phyloP scores from a whole-genome alignment of 768 basidiomycete species.

The Coprinopsis cinerea region DNA sequence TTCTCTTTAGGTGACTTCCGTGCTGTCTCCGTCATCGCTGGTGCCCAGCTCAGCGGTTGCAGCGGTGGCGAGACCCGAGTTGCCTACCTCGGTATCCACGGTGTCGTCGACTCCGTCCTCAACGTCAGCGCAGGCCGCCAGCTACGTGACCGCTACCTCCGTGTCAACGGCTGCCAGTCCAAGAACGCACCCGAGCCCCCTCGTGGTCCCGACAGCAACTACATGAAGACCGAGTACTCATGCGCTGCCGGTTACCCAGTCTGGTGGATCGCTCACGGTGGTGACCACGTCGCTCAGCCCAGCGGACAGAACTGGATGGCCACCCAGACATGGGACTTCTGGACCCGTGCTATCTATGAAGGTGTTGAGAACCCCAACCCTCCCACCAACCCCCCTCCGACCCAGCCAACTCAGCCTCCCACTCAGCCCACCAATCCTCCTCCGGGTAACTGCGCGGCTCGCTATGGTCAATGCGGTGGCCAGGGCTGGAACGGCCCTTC shows the following conservation, averaged over 20 bases:
- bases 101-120: constrained; percentile 7
- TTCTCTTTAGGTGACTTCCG: constrained; percentile 2
- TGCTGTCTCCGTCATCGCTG: constrained; percentile 5
- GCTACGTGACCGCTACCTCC: constrained; percentile 8
- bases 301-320: constrained; percentile 9
- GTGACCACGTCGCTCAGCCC: constrained; percentile 1
- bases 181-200: constrained; percentile 3
- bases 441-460: neutral
- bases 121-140: neutral
- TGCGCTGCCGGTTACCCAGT: constrained; percentile 4
- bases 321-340: constrained; percentile 5
- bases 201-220: constrained; percentile 5
- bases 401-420: neutral
- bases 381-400: neutral
- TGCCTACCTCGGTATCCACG: constrained; percentile 8
- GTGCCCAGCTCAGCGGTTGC: constrained; percentile 6
- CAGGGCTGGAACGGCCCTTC: constrained; percentile 13
- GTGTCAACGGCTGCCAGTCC: constrained; percentile 7
- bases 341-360: constrained; percentile 4
- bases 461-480: constrained; percentile 13
- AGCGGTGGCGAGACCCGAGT: constrained; percentile 5
- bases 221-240: constrained; percentile 6
- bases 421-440: neutral
- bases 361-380: neutral
- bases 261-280: constrained; percentile 8